Evolutionary conservation across 306 rosid species (phyloP).

Genomic region (Betula pendula): DNA sequence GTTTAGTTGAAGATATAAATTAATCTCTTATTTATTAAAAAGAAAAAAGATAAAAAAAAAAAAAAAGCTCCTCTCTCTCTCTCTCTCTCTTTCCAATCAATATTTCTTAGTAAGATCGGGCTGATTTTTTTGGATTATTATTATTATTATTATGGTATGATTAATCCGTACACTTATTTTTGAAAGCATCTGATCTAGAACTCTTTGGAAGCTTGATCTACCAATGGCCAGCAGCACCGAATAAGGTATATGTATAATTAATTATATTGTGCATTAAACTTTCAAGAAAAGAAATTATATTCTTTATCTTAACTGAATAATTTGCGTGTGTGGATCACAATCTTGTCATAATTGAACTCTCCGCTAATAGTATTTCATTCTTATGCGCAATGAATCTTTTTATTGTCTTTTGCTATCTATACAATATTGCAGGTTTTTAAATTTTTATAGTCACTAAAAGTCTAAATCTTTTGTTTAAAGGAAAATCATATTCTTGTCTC

Average conservation of each 20-base stretch:
- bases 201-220: background rate
- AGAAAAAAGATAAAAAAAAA: too few species aligned
- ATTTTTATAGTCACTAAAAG: too few species aligned
- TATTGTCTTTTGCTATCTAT: conserved; percentile 24
- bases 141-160: too few species aligned
- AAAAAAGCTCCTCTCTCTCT: too few species aligned
- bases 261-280: background rate
- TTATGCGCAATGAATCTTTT: conserved; percentile 32
- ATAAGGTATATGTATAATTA: background rate
- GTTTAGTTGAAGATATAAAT: too few species aligned
- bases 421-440: conserved; percentile 4
- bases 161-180: background rate
- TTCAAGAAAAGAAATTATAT: background rate
- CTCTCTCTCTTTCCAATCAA: conserved; percentile 1
- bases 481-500: background rate
- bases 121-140: too few species aligned
- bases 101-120: too few species aligned
- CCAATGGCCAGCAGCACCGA: conserved; percentile 1
- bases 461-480: background rate
- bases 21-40: too few species aligned
- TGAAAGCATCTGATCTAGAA: background rate
- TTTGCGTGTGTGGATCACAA: conserved; percentile 25
- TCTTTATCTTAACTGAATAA: background rate
- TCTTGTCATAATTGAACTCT: conserved; percentile 13
- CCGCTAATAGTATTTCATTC: conserved; percentile 17